Evolutionary conservation across 441 rosid species (phyloP).

Genomic region (Cnidoscolus chayamansa): DNA sequence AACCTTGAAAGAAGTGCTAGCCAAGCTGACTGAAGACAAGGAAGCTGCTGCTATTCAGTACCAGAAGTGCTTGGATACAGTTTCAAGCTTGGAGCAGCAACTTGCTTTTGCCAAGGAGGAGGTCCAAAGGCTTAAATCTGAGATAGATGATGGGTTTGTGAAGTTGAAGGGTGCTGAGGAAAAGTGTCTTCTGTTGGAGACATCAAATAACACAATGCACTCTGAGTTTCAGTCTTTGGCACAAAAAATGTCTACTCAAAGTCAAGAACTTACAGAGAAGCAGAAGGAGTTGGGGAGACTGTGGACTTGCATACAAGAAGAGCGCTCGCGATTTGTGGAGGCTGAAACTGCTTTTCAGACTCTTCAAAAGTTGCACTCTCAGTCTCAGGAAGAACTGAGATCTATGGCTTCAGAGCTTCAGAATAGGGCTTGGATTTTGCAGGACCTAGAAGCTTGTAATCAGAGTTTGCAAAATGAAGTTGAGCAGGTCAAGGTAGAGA

Average conservation of each 20-base stretch:
- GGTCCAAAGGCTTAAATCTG: conserved; percentile 58
- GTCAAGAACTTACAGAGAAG: conserved; percentile 75
- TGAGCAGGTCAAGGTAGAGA: conserved; percentile 54
- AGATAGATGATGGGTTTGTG: conserved; percentile 57
- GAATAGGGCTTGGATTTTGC: conserved; percentile 52
- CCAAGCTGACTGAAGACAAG: conserved; percentile 65
- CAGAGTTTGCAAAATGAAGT: conserved; percentile 56
- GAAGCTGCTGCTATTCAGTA: conserved; percentile 61
- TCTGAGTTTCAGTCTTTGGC: conserved; percentile 57
- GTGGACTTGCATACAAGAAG: conserved; percentile 85
- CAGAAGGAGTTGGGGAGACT: conserved; percentile 83
- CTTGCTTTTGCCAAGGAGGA: conserved; percentile 60
- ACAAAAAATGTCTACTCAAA: conserved; percentile 62
- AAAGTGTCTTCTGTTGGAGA: conserved; percentile 70
- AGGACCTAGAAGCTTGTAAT: conserved; percentile 64
- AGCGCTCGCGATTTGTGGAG: conserved; percentile 72
- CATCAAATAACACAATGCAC: conserved; percentile 64
- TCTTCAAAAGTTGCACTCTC: conserved; percentile 83
- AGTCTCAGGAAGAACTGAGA: conserved; percentile 89
- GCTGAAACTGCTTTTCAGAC: conserved; percentile 98
- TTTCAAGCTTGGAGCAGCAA: conserved; percentile 60
- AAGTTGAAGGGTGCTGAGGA: conserved; percentile 81
- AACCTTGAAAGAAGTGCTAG: conserved; percentile 52
- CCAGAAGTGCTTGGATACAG: conserved; percentile 70
- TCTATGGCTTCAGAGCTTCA: conserved; percentile 62